Conservation (phyloP, 2,329 filamentous ascomycete genomes). For the Neoarthrinium moseri region DNA sequence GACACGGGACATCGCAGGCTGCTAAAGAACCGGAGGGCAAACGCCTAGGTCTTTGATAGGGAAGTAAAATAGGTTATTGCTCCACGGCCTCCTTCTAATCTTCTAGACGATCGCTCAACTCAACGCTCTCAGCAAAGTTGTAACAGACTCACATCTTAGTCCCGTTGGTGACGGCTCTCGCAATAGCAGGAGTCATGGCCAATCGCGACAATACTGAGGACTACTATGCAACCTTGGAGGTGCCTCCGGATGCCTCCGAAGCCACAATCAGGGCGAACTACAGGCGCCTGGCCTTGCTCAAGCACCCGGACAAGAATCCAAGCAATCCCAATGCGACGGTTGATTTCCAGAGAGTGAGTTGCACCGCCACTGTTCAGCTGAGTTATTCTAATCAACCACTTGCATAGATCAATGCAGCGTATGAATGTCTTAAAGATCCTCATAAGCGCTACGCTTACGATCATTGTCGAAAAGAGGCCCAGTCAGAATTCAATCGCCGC, state of each 20-base stretch:
- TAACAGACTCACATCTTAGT: too few species aligned
- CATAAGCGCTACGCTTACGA: background rate
- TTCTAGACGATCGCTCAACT: too few species aligned
- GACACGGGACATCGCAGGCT: too few species aligned
- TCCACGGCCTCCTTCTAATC: too few species aligned
- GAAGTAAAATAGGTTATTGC: too few species aligned
- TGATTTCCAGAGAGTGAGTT: background rate
- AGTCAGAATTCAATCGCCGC: background rate
- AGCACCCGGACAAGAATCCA: background rate
- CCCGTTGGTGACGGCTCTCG: too few species aligned
- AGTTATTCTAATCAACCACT: too few species aligned
- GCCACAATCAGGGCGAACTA: background rate
- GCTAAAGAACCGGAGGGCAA: too few species aligned
- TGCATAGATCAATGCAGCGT: background rate
- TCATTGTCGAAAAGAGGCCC: background rate
- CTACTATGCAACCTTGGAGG: background rate
- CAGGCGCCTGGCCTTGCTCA: background rate
- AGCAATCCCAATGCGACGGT: background rate
- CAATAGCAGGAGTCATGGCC: too few species aligned
- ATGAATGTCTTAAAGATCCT: background rate
- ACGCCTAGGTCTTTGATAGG: too few species aligned
- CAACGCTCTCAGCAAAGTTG: too few species aligned
- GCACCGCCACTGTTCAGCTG: too few species aligned
- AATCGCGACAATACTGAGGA: background rate
- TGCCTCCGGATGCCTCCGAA: background rate